Conservation (phyloP, 2,329 filamentous ascomycete genomes). For the Byssochlamys sp. region DNA sequence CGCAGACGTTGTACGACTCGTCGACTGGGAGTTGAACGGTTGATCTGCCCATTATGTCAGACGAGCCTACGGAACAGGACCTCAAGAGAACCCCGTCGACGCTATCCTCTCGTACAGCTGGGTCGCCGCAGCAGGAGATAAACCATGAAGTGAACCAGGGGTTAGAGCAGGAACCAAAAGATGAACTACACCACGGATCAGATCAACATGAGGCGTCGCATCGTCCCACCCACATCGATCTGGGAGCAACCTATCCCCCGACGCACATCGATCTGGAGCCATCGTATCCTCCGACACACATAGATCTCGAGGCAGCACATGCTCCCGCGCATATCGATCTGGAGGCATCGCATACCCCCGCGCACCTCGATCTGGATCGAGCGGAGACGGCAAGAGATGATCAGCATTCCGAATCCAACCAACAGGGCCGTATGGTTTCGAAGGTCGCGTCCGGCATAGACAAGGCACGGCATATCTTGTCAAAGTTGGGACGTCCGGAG, state of each 20-base stretch:
- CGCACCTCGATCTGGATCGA: not conserved
- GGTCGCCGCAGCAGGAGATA: not conserved
- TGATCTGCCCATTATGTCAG: not conserved
- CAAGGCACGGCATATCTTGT: constrained; percentile 5
- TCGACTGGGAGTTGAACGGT: not conserved
- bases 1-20: not conserved
- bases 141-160: too few relatives aligned
- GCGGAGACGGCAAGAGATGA: not conserved
- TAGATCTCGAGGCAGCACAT: too few relatives aligned
- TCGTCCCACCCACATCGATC: too few relatives aligned
- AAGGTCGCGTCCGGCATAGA: constrained; percentile 1
- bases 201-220: not conserved
- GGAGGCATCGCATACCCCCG: too few relatives aligned
- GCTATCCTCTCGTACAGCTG: not conserved
- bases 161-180: too few relatives aligned
- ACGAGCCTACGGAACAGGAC: not conserved
- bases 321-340: too few relatives aligned
- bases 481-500: constrained; percentile 6
- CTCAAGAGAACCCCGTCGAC: not conserved
- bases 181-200: not conserved
- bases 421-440: not conserved
- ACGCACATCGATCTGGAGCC: too few relatives aligned
- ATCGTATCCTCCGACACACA: too few relatives aligned
- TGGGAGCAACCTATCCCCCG: too few relatives aligned
- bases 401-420: not conserved